Conservation (phyloP, 2,329 filamentous ascomycete genomes). For the Teratosphaeria nubilosa region DNA sequence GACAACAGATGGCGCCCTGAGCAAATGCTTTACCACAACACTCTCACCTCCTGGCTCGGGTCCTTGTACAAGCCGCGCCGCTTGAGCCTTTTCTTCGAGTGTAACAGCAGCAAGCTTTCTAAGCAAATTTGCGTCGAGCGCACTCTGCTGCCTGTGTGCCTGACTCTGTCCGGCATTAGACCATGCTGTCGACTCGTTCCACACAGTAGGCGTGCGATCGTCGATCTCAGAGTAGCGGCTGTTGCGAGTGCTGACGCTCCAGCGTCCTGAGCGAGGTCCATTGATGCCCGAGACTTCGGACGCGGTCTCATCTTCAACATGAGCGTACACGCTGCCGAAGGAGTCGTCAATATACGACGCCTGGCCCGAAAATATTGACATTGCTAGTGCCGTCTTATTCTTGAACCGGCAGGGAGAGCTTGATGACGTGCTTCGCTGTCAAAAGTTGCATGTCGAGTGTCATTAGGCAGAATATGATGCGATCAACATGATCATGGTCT, state of each 20-base stretch:
- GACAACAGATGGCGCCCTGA: neutral
- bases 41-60: neutral
- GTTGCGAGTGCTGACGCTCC: slow-evolving; percentile 4
- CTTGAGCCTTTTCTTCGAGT: neutral
- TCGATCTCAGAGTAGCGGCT: slow-evolving; percentile 16
- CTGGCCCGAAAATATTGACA: neutral
- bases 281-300: slow-evolving; percentile 3
- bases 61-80: neutral
- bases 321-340: slow-evolving; percentile 4
- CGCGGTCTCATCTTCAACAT: neutral
- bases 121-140: slow-evolving; percentile 2
- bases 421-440: neutral
- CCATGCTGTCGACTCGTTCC: slow-evolving; percentile 3
- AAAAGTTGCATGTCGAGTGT: neutral
- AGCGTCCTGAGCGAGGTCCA: slow-evolving; percentile 12
- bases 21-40: neutral
- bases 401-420: neutral
- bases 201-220: slow-evolving; percentile 16
- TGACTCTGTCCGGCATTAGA: neutral
- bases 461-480: neutral
- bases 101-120: slow-evolving; percentile 3
- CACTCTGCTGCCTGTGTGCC: neutral
- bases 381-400: neutral
- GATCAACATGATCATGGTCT: too few relatives aligned
- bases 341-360: slow-evolving; percentile 14